Percentiles rank a stretch among this genome's conserved stretches.
Evolutionary conservation across 345 rosid species (phyloP).

Genomic region (Eucalyptus albens): DNA sequence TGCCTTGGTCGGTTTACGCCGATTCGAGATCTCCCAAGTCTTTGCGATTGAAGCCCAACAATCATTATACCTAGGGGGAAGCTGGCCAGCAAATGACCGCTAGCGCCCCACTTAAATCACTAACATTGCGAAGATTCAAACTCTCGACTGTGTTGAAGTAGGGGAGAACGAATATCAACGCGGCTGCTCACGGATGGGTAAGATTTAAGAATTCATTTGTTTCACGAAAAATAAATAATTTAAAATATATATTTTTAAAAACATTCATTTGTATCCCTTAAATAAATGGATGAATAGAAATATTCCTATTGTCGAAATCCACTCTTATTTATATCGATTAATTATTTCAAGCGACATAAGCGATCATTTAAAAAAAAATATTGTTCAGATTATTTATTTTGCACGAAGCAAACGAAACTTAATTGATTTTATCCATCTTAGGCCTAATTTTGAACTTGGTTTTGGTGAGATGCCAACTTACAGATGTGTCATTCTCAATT

Average conservation of each 20-base stretch:
- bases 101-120: no score
- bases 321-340: rapidly evolving
- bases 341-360: no score
- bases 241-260: no score
- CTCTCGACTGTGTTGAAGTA: no score
- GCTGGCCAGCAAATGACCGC: no score
- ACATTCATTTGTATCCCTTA: rapidly evolving
- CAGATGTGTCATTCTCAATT: background rate
- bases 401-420: rapidly evolving
- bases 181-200: rapidly evolving
- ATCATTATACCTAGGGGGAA: rapidly evolving
- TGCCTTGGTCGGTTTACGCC: no score
- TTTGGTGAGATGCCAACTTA: background rate
- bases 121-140: no score
- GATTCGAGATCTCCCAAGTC: rapidly evolving
- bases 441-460: background rate
- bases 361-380: rapidly evolving
- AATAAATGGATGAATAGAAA: no score
- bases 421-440: background rate
- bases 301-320: no score
- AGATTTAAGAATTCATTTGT: background rate
- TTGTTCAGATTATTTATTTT: rapidly evolving
- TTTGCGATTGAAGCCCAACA: no score
- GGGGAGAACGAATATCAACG: no score
- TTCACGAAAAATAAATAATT: no score